These are phyloP conservation scores for Singerocomus inundabilis DNA, from an alignment of 1,284 basidiomycete genomes.

Conservation along the genomic window DNA sequence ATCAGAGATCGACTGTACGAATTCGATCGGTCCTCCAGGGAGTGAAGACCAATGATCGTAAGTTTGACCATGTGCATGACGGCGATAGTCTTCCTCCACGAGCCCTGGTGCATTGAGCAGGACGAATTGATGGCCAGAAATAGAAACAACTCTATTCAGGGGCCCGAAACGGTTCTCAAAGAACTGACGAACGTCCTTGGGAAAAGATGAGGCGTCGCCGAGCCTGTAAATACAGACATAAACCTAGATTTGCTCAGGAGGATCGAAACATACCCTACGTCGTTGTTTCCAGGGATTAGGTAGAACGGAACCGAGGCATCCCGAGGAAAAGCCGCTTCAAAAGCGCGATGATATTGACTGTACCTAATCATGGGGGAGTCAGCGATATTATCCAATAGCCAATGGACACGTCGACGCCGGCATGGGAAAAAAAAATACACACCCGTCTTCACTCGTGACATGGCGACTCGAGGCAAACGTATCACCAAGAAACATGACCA, in stretches of 20 bases:
- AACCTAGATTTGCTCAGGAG: not conserved
- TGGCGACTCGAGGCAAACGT: slow-evolving; percentile 82
- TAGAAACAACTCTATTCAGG: slow-evolving; percentile 48
- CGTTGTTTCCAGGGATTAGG: slow-evolving; percentile 87
- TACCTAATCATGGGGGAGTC: slow-evolving; percentile 48
- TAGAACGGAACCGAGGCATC: slow-evolving; percentile 47
- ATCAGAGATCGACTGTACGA: slow-evolving; percentile 53
- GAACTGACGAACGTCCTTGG: slow-evolving; percentile 56
- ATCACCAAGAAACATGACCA: slow-evolving; percentile 83
- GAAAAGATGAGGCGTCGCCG: slow-evolving; percentile 56
- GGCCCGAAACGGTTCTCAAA: slow-evolving; percentile 69
- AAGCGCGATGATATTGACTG: slow-evolving; percentile 61
- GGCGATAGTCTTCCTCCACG: slow-evolving; percentile 77
- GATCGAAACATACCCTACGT: slow-evolving; percentile 60
- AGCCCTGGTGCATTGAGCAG: slow-evolving; percentile 75
- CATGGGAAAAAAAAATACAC: slow-evolving; percentile 52
- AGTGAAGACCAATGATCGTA: slow-evolving; percentile 59
- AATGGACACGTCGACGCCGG: not conserved
- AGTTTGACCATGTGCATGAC: slow-evolving; percentile 44
- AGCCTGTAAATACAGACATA: slow-evolving; percentile 42
- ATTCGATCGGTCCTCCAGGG: slow-evolving; percentile 64
- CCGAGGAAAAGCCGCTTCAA: slow-evolving; percentile 64
- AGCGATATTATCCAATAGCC: not conserved
- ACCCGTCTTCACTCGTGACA: slow-evolving; percentile 67
- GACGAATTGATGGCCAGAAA: slow-evolving; percentile 73